These are phyloP conservation scores for Decorospora gaudefroyi DNA, from an alignment of 2,329 filamentous ascomycete species.

Conservation along the genomic window DNA sequence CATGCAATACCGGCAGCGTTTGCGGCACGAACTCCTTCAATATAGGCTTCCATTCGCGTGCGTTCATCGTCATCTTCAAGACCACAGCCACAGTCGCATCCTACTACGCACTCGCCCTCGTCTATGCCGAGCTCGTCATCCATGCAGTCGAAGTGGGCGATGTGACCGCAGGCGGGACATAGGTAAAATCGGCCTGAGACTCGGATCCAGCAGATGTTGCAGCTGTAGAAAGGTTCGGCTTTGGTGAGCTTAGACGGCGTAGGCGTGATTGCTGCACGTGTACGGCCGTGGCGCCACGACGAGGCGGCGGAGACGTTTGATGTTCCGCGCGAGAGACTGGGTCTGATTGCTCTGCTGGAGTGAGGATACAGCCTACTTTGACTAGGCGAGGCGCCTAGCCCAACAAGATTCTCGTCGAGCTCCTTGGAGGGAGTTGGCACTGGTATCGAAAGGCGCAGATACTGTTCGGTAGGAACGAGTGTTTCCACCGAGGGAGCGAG, in stretches of 20 bases:
- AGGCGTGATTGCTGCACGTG: conserved; percentile 12
- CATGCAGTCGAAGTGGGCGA: conserved; percentile 47
- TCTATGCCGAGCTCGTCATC: conserved; percentile 29
- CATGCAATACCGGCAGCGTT: conserved; percentile 33
- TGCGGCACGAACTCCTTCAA: conserved; percentile 35
- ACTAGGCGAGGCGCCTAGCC: conserved; percentile 22
- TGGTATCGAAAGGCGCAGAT: conserved; percentile 40
- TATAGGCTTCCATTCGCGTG: conserved; percentile 35
- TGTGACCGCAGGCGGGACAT: conserved; percentile 45
- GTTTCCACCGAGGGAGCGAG: conserved; percentile 20
- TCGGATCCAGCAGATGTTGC: conserved; percentile 48
- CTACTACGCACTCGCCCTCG: conserved; percentile 40
- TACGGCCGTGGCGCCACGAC: conserved; percentile 18
- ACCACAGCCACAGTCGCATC: conserved; percentile 38
- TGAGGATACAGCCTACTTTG: conserved; percentile 26
- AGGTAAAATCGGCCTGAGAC: conserved; percentile 44
- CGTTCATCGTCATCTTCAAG: conserved; percentile 34
- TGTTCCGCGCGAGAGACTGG: conserved; percentile 34
- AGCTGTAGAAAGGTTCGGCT: conserved; percentile 37
- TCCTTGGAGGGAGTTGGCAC: conserved; percentile 24
- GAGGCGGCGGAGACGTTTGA: conserved; percentile 37
- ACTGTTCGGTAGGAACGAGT: conserved; percentile 32
- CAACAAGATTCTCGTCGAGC: conserved; percentile 24
- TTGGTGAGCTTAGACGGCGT: conserved; percentile 18
- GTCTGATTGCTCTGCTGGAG: conserved; percentile 16